A percentile compares a stretch with the other conserved stretches of the same genome.
Evolutionary conservation across 2,329 filamentous ascomycete genomes (phyloP).

Genomic region (Colletotrichum zoysiae): DNA sequence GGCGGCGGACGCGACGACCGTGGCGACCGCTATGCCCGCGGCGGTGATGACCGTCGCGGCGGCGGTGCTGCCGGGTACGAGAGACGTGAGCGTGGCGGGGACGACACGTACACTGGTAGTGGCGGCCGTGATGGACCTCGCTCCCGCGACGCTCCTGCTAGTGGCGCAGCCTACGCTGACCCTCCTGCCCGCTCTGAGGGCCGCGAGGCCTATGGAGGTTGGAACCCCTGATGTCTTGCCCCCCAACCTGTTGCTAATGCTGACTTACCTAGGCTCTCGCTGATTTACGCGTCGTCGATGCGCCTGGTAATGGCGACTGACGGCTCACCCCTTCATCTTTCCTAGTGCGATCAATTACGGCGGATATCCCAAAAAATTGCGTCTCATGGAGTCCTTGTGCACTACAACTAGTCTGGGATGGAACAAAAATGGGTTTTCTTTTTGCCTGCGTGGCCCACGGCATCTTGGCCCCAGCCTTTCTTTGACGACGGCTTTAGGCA

Average conservation of each 20-base stretch:
- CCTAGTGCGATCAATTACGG: conserved; percentile 40
- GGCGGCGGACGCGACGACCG: conserved; percentile 60
- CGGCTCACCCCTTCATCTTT: conserved; percentile 25
- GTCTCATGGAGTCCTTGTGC: conserved; percentile 43
- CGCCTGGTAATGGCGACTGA: conserved; percentile 18
- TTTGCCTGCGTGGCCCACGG: conserved; percentile 35
- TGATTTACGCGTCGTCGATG: conserved; percentile 45
- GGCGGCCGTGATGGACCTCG: conserved; percentile 57
- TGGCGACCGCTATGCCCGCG: conserved; percentile 55
- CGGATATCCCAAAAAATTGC: conserved; percentile 42
- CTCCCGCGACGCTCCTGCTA: conserved; percentile 54
- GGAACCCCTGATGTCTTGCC: conserved; percentile 43
- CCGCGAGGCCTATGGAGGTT: conserved; percentile 60
- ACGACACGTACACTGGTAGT: conserved; percentile 29
- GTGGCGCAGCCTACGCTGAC: conserved; percentile 56
- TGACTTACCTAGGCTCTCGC: conserved; percentile 43
- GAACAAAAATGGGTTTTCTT: conserved; percentile 37
- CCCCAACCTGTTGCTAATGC: background rate
- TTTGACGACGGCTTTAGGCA: conserved; percentile 16
- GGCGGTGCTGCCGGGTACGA: conserved; percentile 60
- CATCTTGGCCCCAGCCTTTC: conserved; percentile 17
- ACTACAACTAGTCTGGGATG: conserved; percentile 41
- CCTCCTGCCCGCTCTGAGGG: conserved; percentile 57
- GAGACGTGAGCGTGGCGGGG: conserved; percentile 60
- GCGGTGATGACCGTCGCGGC: conserved; percentile 58